phyloP scores from a whole-genome alignment of 23 red algal species.

The Porphyridium purpureum region DNA sequence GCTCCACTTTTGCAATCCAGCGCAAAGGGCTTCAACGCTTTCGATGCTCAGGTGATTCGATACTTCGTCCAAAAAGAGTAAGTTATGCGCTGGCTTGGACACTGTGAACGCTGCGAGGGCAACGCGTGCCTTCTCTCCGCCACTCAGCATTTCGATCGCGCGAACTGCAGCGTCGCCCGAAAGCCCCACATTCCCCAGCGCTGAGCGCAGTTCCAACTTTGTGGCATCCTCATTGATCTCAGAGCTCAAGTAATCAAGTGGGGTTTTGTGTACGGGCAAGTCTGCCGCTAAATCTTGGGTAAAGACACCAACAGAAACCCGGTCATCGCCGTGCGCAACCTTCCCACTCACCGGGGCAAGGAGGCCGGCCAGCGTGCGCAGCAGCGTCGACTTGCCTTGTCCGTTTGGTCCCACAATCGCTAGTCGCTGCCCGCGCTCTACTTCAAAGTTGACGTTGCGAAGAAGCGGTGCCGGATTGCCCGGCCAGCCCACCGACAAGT shows the following conservation, averaged over 20 bases:
- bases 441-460: conserved; percentile 1
- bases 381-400: conserved; percentile 5
- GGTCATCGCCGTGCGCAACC: conserved; percentile 4
- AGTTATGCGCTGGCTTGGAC: background rate
- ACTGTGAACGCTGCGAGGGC: conserved; percentile 5
- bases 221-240: background rate
- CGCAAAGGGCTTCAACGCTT: conserved; percentile 2
- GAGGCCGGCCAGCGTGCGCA: background rate
- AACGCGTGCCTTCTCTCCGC: conserved; percentile 7
- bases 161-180: conserved; percentile 4
- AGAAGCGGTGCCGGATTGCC: conserved; percentile 5
- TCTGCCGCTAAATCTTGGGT: conserved; percentile 12
- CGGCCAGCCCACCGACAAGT: no score
- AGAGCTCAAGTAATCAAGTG: background rate
- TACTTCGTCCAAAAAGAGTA: conserved; percentile 2
- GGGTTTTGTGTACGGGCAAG: conserved; percentile 1
- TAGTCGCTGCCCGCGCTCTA: conserved; percentile 5
- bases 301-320: conserved; percentile 6
- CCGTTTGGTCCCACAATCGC: conserved; percentile 2
- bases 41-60: background rate
- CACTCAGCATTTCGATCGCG: conserved; percentile 2
- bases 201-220: background rate
- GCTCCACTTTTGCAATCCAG: background rate
- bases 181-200: conserved; percentile 4
- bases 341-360: conserved; percentile 4